These are phyloP conservation scores for Auxenochlorella pyrenoidosa DNA, from an alignment of 139 green algal genomes.

Conservation along the genomic window DNA sequence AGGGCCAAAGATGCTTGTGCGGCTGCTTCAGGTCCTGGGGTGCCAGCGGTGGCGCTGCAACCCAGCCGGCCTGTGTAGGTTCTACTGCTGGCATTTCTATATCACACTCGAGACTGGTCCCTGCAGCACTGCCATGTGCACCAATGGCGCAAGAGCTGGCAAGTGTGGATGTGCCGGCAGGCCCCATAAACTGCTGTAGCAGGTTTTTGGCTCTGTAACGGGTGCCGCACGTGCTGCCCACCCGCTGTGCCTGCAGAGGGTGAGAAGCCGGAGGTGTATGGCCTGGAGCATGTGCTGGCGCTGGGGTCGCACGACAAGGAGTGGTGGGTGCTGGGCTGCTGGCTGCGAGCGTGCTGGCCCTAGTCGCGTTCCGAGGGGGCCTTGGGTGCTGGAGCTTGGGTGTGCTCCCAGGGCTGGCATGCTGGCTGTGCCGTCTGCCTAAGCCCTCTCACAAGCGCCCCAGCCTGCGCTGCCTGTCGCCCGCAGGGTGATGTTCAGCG, in stretches of 20 bases:
- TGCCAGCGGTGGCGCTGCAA: not conserved
- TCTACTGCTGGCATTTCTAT: too few species aligned
- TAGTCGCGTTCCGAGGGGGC: too few species aligned
- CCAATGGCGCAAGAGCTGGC: too few species aligned
- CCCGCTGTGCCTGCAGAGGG: slow-evolving; percentile 10
- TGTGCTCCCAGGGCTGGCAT: not conserved
- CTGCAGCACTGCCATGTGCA: too few species aligned
- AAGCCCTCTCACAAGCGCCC: not conserved
- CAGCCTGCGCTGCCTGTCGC: not conserved
- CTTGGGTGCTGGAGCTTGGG: not conserved
- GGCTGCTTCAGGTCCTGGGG: too few species aligned
- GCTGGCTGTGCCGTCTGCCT: not conserved
- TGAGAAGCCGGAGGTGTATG: slow-evolving; percentile 34
- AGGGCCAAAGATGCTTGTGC: not conserved
- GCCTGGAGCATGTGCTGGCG: slow-evolving; percentile 29
- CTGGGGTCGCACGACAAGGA: slow-evolving; percentile 13
- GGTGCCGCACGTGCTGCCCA: too few species aligned
- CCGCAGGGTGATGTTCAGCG: slow-evolving; percentile 41
- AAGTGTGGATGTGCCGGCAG: too few species aligned
- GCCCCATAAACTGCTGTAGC: too few species aligned
- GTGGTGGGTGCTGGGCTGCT: not conserved
- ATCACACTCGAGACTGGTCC: too few species aligned
- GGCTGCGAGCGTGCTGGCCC: not conserved
- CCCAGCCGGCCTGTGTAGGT: not conserved
- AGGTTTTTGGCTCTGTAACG: not conserved